phyloP scores from a whole-genome alignment of 2,329 filamentous ascomycete species.

The Fusarium subtropicale region DNA sequence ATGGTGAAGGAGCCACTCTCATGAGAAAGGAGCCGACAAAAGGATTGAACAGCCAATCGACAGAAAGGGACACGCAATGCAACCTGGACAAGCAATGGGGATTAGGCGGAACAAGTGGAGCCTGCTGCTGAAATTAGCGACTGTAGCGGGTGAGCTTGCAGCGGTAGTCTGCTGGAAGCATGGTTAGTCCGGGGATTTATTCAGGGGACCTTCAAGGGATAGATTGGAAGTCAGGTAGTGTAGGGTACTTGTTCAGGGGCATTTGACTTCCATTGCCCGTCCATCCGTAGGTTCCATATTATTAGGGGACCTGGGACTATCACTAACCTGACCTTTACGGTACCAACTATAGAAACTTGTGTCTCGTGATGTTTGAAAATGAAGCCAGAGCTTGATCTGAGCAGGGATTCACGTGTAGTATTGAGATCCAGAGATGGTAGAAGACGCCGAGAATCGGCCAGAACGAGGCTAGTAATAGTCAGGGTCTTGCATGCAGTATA shows the following conservation, averaged over 20 bases:
- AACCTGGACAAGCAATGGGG: conserved; percentile 36
- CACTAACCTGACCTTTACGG: not conserved
- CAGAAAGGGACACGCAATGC: conserved; percentile 45
- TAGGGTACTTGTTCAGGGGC: conserved; percentile 30
- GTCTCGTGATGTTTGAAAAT: conserved; percentile 24
- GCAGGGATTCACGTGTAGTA: conserved; percentile 20
- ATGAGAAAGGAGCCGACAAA: conserved; percentile 37
- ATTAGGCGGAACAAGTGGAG: conserved; percentile 25
- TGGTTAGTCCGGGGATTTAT: conserved; percentile 41
- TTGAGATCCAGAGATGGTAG: conserved; percentile 15
- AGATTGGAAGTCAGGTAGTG: not conserved
- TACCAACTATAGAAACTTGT: not conserved
- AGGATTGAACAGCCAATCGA: conserved; percentile 20
- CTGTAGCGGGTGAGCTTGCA: conserved; percentile 30
- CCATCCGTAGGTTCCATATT: not conserved
- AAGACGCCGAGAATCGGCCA: conserved; percentile 14
- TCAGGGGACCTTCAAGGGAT: conserved; percentile 30
- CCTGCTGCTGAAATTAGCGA: conserved; percentile 37
- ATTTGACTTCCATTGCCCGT: not conserved
- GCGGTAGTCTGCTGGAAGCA: conserved; percentile 38
- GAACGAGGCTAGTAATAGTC: conserved; percentile 16
- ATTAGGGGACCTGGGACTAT: conserved; percentile 11
- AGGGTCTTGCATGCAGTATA: conserved; percentile 4
- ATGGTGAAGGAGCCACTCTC: conserved; percentile 41
- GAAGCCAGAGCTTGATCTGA: conserved; percentile 21